Percentiles rank a stretch among this genome's conserved stretches.
These are phyloP conservation scores for Diaporthe sp. DNA, from an alignment of 2,329 filamentous ascomycete genomes.

Conservation along the genomic window DNA sequence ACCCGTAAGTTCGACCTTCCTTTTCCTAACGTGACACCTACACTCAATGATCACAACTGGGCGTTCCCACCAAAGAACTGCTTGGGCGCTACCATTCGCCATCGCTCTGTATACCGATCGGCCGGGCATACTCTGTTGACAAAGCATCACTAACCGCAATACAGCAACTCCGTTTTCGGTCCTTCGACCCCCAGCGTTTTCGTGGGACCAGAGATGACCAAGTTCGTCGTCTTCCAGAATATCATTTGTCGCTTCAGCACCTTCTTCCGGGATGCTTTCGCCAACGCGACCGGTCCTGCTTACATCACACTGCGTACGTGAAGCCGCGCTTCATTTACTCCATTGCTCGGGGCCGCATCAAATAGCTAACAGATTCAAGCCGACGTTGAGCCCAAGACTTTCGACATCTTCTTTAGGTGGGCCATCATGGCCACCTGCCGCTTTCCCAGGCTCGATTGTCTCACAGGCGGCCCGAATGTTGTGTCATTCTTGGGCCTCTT, in stretches of 20 bases:
- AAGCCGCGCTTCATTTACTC: background rate
- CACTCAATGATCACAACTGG: background rate
- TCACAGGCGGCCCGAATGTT: too few species aligned
- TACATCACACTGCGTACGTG: background rate
- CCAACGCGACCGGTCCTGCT: background rate
- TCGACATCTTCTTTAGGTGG: background rate
- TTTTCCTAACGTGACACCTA: background rate
- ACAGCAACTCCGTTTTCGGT: background rate
- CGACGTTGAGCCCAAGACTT: background rate
- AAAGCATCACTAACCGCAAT: background rate
- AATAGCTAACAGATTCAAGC: background rate
- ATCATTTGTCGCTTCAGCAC: background rate
- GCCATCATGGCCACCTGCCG: background rate
- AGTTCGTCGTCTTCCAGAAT: background rate
- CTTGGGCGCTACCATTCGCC: background rate
- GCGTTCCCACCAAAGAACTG: background rate
- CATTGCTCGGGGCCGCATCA: background rate
- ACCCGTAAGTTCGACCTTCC: background rate
- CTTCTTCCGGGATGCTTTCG: background rate
- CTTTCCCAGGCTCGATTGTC: background rate
- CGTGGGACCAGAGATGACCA: conserved; percentile 7
- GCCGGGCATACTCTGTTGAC: background rate
- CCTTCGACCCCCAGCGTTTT: background rate
- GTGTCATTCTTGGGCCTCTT: background rate
- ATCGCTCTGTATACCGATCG: background rate